These are phyloP conservation scores for Pseudotulostoma volvatum DNA, from an alignment of 495 filamentous ascomycete species.

Conservation along the genomic window DNA sequence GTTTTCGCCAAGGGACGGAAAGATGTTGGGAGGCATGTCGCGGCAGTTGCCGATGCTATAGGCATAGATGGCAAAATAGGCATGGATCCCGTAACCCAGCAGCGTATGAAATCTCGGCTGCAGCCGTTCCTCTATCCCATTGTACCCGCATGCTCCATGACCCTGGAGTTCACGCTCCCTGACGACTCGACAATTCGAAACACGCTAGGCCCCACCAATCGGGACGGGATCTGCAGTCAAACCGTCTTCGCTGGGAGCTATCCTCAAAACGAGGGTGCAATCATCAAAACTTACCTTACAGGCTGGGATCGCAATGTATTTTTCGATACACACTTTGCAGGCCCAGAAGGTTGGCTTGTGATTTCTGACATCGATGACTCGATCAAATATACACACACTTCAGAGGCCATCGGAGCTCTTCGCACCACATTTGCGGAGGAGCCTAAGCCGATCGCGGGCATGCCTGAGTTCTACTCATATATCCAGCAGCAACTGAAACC, in stretches of 20 bases:
- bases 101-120: constrained; percentile 50
- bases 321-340: constrained; percentile 56
- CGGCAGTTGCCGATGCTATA: constrained; percentile 51
- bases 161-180: constrained; percentile 36
- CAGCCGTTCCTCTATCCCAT: constrained; percentile 63
- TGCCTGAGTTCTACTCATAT: constrained; percentile 66
- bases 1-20: constrained; percentile 58
- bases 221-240: constrained; percentile 54
- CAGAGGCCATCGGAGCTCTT: constrained; percentile 60
- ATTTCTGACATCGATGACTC: constrained; percentile 94
- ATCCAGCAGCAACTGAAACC: constrained; percentile 43
- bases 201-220: constrained; percentile 49
- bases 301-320: constrained; percentile 27
- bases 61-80: constrained; percentile 47
- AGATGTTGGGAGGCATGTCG: constrained; percentile 48
- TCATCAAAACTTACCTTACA: constrained; percentile 19
- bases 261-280: constrained; percentile 15
- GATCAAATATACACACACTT: constrained; percentile 79
- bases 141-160: constrained; percentile 47
- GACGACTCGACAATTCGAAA: constrained; percentile 23
- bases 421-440: constrained; percentile 66
- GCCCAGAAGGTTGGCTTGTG: constrained; percentile 68
- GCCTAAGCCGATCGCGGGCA: constrained; percentile 53
- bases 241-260: constrained; percentile 24
- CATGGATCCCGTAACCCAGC: constrained; percentile 37